Evolutionary conservation across 1,284 basidiomycete genomes (phyloP), one percentile per base, ranked within the genome.

Genomic region (Boletus mariae): DNA sequence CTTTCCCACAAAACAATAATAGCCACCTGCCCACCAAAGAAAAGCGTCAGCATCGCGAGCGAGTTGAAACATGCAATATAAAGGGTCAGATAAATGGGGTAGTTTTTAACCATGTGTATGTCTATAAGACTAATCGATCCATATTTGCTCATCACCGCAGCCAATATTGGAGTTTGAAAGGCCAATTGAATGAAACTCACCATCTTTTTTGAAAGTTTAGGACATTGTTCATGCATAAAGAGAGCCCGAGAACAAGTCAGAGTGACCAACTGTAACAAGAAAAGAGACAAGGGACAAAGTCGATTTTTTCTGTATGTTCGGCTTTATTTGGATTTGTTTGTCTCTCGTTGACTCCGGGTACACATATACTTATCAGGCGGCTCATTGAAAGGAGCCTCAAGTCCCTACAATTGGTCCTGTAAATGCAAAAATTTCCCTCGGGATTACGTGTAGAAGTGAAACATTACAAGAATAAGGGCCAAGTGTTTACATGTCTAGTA

Each of bases 71-170:
- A 38, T 3, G 55, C 46, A 47, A 47, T 63, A 60, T 54, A 29
- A 52, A 50, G 58, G 57, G 55, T 66, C 59, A 78, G 79, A 73
- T 67, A 65, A 73, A 47, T 44, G 6, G 47, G 44, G 40, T 59
- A 45, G 47, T 53, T 59, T 66, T 51, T 65, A 64, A 68, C 65
- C 63, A 64, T 68, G 64, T 67, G 37, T 49, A 34, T 64, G 84
- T 90, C 88, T 89, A 85, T 71, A 90, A 90, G 88, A 91, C 87
- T 90, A 90, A 91, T 90, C 87, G 84, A 79, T 59, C 47, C 55
- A 35, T 53, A 28, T 79, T 45, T 78, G 75, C 71, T 80, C 87
- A 88, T 89, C 87, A 78, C 46, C 34, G 38, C 35, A 57, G 56
- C 60, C 49, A 37, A 32, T 10, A 32, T 53, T 44, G 42, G 3